Conservation (phyloP, 192 early-diverging fungal genomes). For the Bifiguratus adelaidae region DNA sequence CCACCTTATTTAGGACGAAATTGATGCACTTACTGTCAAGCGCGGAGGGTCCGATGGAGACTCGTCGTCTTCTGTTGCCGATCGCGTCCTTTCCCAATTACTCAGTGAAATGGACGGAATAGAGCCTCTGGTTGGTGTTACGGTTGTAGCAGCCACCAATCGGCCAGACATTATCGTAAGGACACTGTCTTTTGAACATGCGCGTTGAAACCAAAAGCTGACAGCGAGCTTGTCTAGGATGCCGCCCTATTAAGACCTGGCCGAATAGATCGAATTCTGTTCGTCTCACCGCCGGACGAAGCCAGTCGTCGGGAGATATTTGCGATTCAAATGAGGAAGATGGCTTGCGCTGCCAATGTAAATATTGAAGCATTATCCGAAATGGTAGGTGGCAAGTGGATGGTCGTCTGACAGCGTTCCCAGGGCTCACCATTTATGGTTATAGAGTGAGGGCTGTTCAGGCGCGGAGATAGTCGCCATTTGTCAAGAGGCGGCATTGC, state of each 20-base stretch:
- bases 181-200: not conserved
- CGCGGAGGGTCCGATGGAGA: constrained; percentile 50
- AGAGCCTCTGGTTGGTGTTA: constrained; percentile 91
- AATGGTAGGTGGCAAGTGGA: constrained; percentile 19
- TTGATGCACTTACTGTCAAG: constrained; percentile 88
- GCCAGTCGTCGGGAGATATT: constrained; percentile 73
- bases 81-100: constrained; percentile 91
- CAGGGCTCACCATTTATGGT: not conserved
- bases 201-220: too few species aligned
- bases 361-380: constrained; percentile 50
- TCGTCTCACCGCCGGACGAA: constrained; percentile 84
- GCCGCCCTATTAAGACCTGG: constrained; percentile 87
- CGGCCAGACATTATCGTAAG: constrained; percentile 87
- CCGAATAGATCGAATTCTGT: constrained; percentile 89
- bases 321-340: constrained; percentile 57
- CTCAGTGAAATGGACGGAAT: constrained; percentile 94
- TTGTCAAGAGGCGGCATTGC: constrained; percentile 89
- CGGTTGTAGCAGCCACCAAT: constrained; percentile 95
- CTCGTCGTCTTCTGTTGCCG: constrained; percentile 73
- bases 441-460: constrained; percentile 78
- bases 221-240: constrained; percentile 46
- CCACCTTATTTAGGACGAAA: constrained; percentile 69
- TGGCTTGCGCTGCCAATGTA: constrained; percentile 61
- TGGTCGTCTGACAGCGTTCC: not conserved
- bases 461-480: constrained; percentile 91